Evolutionary conservation across 2,329 filamentous ascomycete genomes (phyloP), one percentile per base, ranked within the genome.

Genomic region (Botrytis hyacinthi): DNA sequence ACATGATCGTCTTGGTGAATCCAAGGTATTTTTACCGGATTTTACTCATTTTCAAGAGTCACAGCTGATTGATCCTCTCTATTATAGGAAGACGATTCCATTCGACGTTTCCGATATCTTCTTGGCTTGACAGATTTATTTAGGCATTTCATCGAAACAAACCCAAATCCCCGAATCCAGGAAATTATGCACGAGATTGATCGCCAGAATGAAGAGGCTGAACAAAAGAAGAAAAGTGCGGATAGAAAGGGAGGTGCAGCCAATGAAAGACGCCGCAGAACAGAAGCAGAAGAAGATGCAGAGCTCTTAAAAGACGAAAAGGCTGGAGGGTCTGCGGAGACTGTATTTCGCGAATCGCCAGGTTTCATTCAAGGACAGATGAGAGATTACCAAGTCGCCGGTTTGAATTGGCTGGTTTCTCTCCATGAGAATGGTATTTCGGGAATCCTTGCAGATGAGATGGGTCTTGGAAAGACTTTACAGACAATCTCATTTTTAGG

Each of bases 361-460:
- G 84, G 91, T n/a, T 99, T 93, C 81, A 91, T 99, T 76, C 85
- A 97, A 26, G 92, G 87, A 71, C 86, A 89, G 73, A 98, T 99
- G 94, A 91, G 96, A 81, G 96, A 99, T 82, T 99, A 99, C 83
- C 96, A 99, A 82, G 87, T 99, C 78, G 93, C 93, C 48, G 96
- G 96, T 77, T 86, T 99, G 77, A 99, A 99, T 83, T 99, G 96
- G 96, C 88, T 99, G 63, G 94, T 99, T 78, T 98, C 95, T 20
- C 87, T 99, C 9, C 96, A 99, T 80, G 96, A 99, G 83, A 99
- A 99, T 80, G 96, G 96, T 85, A 99, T 99, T 77, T 98, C 95
- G 32, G 96, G 96, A 78, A 99, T 99, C 76, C 86, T 99, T 68
- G 96, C 96, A 75, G 96, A 99, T 81, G 96, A 99, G 84, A 99